Conservation (phyloP, 1,284 basidiomycete genomes). For the Cerioporus squamosus region DNA sequence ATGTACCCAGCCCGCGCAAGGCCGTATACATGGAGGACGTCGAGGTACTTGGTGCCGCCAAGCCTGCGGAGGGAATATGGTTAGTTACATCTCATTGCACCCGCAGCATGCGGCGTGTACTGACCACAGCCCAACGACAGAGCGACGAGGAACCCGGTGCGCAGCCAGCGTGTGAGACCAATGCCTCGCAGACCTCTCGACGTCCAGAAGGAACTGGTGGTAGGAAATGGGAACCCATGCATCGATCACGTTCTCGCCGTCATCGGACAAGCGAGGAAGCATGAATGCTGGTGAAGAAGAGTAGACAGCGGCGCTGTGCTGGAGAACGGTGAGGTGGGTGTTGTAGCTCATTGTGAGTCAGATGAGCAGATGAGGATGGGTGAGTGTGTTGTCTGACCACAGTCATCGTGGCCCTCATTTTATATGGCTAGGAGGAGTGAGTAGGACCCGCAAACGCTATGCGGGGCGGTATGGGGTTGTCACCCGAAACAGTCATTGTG, state of each 20-base stretch:
- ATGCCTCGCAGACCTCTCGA: constrained; percentile 55
- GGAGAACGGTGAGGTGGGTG: constrained; percentile 55
- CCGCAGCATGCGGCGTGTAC: constrained; percentile 26
- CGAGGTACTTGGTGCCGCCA: constrained; percentile 65
- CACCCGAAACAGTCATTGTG: constrained; percentile 23
- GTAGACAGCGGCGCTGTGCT: constrained; percentile 47
- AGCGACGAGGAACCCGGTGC: constrained; percentile 48
- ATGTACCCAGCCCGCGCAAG: constrained; percentile 71
- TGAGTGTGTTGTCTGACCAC: constrained; percentile 4
- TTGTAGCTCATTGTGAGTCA: constrained; percentile 27
- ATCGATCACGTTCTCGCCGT: constrained; percentile 38
- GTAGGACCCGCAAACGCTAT: constrained; percentile 19
- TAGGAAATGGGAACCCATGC: constrained; percentile 59
- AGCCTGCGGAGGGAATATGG: constrained; percentile 48
- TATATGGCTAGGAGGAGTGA: constrained; percentile 12
- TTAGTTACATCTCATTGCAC: constrained; percentile 1
- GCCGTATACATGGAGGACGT: constrained; percentile 72
- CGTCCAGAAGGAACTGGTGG: constrained; percentile 53
- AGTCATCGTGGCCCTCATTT: constrained; percentile 5
- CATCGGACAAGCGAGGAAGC: constrained; percentile 43
- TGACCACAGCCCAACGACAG: constrained; percentile 72
- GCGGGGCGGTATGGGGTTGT: constrained; percentile 27
- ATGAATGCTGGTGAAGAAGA: constrained; percentile 53
- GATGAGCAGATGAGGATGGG: constrained; percentile 9
- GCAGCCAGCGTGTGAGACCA: constrained; percentile 52